Base-by-base conservation (phyloP, 371 early-diverging fungal species). In the Mucor irregularis region DNA sequence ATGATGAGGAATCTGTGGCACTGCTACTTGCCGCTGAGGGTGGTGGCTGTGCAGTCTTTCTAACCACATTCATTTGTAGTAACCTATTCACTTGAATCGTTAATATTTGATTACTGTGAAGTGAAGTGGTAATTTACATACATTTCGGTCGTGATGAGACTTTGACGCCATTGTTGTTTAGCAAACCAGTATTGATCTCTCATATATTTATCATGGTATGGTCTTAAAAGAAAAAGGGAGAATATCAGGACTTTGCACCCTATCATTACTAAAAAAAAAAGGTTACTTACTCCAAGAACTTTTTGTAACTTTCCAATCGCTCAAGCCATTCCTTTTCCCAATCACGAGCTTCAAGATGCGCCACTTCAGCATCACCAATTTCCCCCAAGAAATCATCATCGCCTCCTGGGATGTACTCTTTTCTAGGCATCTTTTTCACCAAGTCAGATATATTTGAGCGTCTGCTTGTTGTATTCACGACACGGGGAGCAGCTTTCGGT, bases 111-210 rank as follows among this genome's bases (percentile, higher is more conserved):
- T n/a, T n/a, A 6, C 22, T 39, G 9, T 4, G 25, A 6, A 21
- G 9, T 7, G 42, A 25, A 19, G 1, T n/a, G 26, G 10, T 9
- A 14, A 0, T 19, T 8, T 3, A 25, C 66, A 56, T 69, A 75
- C 77, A 69, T 68, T 43, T 73, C 71, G 11, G 77, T 73, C 2
- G 77, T 76, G 13, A 61, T 39, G 2, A 76, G 61, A 10, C 77
- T 69, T 48, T 61, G 54, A 11, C 77, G 69, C 77, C 77, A 76
- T 56, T 58, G 51, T 46, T 71, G 73, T 35, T 76, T 73, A 16
- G 61, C 58, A 11, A 33, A 31, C 71, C 71, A 71, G 31, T 70
- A 71, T 9, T 37, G 31, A 24, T 66, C 39, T n/a, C 63, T 56
- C 14, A 40, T 45, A 4, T 53, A 31, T 29, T 53, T 59, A 29